Base-by-base conservation (phyloP, 2,329 filamentous ascomycete genomes). In the Colletotrichum gigasporum region DNA sequence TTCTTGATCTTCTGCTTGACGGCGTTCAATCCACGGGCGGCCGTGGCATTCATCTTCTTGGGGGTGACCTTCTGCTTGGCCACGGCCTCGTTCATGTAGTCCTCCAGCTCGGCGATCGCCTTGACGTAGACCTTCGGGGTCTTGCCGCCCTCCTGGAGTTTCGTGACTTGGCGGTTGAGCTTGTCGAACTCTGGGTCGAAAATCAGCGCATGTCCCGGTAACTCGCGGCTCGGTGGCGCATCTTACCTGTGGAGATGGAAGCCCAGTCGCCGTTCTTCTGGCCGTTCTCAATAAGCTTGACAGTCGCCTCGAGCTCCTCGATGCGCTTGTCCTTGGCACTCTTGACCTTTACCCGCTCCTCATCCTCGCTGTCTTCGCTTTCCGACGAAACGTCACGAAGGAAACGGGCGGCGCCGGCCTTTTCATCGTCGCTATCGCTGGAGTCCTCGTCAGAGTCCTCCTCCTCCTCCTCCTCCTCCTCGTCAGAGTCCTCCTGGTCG, bases 11-110 rank as follows among this genome's bases (percentile, higher is more conserved):
- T 94, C 80, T 99, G 96, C 83, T 97, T 97, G 75, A 98, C 92
- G 67, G 94, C 93, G 79, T 98, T 99, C 74, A 99, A 87, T 74
- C 94, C 94, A 81, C 94, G 93, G 69, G 94, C 91, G 76, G 95
- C 96, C 75, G 91, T 96, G 67, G 94, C 94, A 82, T 97, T 99
- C 94, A 98, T 97, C 87, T 97, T 98, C 94, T 98, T 97, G 68
- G 91, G 89, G 2, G 92, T 92, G 71, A 96, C 92, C 85, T 99
- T 99, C 77, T 97, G 93, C 87, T 97, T 97, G 73, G 94, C 89
- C 69, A 97, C 87, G 22, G 94, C 90, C 84, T 99, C 96, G 76
- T 94, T 94, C 86, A 97, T 92, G 76, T 91, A 89, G 73, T 97
- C 94, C 82, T 99, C 96, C 69, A 99, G 85, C 76, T 99, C 95